Evolutionary conservation across 768 basidiomycete species (phyloP).

Genomic region (Multifurca ochricompacta): DNA sequence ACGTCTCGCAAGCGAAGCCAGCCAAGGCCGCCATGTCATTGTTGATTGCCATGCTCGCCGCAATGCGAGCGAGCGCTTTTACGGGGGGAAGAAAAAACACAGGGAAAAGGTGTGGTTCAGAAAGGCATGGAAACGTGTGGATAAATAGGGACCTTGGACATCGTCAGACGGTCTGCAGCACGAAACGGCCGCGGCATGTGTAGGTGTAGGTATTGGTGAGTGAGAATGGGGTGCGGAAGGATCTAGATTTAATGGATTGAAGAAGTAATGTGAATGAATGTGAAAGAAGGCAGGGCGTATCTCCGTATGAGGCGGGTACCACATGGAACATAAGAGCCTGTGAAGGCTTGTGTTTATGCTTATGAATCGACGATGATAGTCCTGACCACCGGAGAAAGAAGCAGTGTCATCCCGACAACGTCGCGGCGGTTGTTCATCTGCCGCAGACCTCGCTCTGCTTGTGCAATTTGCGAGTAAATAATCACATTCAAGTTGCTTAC

Average conservation of each 20-base stretch:
- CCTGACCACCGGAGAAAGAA: too few relatives aligned
- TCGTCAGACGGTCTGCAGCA: background rate
- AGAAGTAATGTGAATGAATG: background rate
- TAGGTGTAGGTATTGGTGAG: background rate
- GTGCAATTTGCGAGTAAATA: too few relatives aligned
- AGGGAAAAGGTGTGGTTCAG: background rate
- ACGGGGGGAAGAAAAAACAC: too few relatives aligned
- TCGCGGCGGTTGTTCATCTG: too few relatives aligned
- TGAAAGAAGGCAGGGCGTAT: too few relatives aligned
- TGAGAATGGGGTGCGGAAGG: background rate
- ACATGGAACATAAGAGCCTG: too few relatives aligned
- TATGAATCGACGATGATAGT: too few relatives aligned
- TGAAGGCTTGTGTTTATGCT: too few relatives aligned
- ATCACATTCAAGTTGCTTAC: too few relatives aligned
- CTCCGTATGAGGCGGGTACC: too few relatives aligned
- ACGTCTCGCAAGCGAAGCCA: conserved; percentile 32
- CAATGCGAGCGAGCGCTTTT: background rate
- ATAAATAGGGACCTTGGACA: background rate
- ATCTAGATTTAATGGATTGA: background rate
- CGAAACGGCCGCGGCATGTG: background rate
- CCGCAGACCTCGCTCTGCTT: too few relatives aligned
- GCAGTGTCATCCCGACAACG: too few relatives aligned
- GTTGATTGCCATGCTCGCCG: conserved; percentile 23
- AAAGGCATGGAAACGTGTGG: background rate
- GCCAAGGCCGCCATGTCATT: conserved; percentile 30